These are phyloP conservation scores for Wickerhamomyces alni DNA, from an alignment of 805 yeast species.

Conservation along the genomic window DNA sequence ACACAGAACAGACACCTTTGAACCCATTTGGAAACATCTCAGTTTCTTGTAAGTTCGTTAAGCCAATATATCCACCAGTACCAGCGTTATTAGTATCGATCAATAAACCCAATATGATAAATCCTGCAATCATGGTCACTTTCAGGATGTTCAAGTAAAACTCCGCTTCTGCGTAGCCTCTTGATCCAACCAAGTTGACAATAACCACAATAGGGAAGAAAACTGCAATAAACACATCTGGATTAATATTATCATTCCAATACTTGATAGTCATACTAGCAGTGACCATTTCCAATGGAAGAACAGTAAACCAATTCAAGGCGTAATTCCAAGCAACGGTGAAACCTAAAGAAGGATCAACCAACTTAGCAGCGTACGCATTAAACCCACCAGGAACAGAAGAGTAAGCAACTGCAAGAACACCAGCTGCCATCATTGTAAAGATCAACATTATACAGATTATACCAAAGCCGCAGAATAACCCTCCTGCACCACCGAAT, in stretches of 20 bases:
- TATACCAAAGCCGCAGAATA: conserved; percentile 50
- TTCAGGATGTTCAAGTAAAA: conserved; percentile 62
- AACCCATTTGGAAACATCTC: conserved; percentile 50
- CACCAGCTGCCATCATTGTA: conserved; percentile 61
- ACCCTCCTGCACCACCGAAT: conserved; percentile 41
- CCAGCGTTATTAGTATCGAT: conserved; percentile 38
- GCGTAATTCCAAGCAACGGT: conserved; percentile 60
- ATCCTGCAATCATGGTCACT: conserved; percentile 55
- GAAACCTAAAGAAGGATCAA: conserved; percentile 53
- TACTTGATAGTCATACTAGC: conserved; percentile 55
- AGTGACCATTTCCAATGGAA: conserved; percentile 60
- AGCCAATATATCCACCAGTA: conserved; percentile 42
- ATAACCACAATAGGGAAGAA: conserved; percentile 40
- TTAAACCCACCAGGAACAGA: conserved; percentile 59
- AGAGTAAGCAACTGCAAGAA: conserved; percentile 55
- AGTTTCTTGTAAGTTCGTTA: conserved; percentile 44
- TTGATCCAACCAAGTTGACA: conserved; percentile 48
- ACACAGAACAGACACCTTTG: conserved; percentile 47
- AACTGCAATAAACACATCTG: conserved; percentile 53
- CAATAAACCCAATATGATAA: conserved; percentile 46
- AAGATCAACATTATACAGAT: conserved; percentile 54
- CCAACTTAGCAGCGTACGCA: conserved; percentile 46
- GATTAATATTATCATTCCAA: conserved; percentile 49
- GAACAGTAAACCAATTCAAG: conserved; percentile 56
- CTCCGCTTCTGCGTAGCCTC: conserved; percentile 57